phyloP scores from a whole-genome alignment of 352 stramenopile species.

The Phytophthora vignae region DNA sequence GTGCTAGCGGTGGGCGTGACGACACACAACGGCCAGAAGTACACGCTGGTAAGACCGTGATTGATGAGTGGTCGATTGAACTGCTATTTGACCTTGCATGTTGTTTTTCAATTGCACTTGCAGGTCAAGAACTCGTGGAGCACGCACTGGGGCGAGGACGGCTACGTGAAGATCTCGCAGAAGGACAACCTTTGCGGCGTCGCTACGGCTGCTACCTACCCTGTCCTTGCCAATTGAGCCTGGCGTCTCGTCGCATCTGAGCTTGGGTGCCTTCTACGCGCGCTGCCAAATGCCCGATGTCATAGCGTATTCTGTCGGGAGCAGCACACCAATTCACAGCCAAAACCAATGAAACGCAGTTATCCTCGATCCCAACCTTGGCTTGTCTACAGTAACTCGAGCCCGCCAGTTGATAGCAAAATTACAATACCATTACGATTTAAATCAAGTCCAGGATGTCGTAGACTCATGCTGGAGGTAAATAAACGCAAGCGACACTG shows the following conservation, averaged over 20 bases:
- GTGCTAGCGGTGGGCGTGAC: constrained; percentile 93
- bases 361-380: neutral
- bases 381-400: neutral
- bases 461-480: constrained; percentile 13
- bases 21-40: constrained; percentile 90
- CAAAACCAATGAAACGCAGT: neutral
- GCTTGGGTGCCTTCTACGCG: neutral
- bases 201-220: constrained; percentile 89
- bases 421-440: constrained; percentile 24
- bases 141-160: constrained; percentile 93
- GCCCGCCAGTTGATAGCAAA: constrained; percentile 7
- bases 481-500: constrained; percentile 16
- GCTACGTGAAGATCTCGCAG: constrained; percentile 93
- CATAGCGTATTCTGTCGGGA: constrained; percentile 15
- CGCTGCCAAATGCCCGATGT: constrained; percentile 6
- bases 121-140: constrained; percentile 95
- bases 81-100: neutral
- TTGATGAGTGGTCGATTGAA: neutral
- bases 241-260: constrained; percentile 9
- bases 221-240: constrained; percentile 60
- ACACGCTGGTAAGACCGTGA: constrained; percentile 79
- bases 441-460: constrained; percentile 10
- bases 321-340: constrained; percentile 6
- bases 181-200: constrained; percentile 97
- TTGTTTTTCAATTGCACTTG: constrained; percentile 4